Percentiles rank a stretch among this genome's conserved stretches.
These are phyloP conservation scores for Ophioceras dolichostomum DNA, from an alignment of 2,329 filamentous ascomycete species.

Conservation along the genomic window DNA sequence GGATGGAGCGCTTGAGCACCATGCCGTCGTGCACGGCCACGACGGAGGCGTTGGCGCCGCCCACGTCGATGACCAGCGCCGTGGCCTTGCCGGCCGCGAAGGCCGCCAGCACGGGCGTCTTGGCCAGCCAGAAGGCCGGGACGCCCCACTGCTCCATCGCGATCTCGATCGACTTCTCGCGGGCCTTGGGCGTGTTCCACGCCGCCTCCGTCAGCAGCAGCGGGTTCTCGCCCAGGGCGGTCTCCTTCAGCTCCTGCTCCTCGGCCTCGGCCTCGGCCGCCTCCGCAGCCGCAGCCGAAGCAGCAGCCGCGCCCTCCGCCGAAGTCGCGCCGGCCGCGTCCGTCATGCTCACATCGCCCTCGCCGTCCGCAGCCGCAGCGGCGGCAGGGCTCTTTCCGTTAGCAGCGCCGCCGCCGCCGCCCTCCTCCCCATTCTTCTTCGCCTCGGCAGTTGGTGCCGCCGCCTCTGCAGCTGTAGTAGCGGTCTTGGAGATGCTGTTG, in stretches of 20 bases:
- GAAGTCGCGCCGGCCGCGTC: too few relatives aligned
- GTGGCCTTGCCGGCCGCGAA: slow-evolving; percentile 91
- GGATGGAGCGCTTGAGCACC: slow-evolving; percentile 80
- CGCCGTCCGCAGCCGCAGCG: slow-evolving; percentile 38
- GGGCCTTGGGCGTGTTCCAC: slow-evolving; percentile 78
- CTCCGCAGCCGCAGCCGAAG: slow-evolving; percentile 41
- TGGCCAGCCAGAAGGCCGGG: slow-evolving; percentile 87
- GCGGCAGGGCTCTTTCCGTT: slow-evolving; percentile 65
- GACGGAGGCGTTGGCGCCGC: slow-evolving; percentile 77
- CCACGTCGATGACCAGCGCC: slow-evolving; percentile 83
- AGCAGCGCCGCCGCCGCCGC: not conserved
- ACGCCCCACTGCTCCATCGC: slow-evolving; percentile 96
- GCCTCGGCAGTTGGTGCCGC: not conserved
- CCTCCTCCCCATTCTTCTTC: not conserved
- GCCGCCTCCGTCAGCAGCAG: slow-evolving; percentile 87
- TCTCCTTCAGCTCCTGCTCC: slow-evolving; percentile 44
- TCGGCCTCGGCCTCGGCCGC: slow-evolving; percentile 39
- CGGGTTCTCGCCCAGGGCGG: slow-evolving; percentile 77
- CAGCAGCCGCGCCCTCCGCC: slow-evolving; percentile 43
- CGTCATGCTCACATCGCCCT: slow-evolving; percentile 50
- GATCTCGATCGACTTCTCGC: slow-evolving; percentile 91
- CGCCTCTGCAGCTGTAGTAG: not conserved
- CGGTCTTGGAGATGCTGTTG: slow-evolving; percentile 1
- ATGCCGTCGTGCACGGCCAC: slow-evolving; percentile 91
- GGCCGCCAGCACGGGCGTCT: slow-evolving; percentile 78